Conservation (phyloP, 2,329 filamentous ascomycete species). For the Neodidymelliopsis sp. region DNA sequence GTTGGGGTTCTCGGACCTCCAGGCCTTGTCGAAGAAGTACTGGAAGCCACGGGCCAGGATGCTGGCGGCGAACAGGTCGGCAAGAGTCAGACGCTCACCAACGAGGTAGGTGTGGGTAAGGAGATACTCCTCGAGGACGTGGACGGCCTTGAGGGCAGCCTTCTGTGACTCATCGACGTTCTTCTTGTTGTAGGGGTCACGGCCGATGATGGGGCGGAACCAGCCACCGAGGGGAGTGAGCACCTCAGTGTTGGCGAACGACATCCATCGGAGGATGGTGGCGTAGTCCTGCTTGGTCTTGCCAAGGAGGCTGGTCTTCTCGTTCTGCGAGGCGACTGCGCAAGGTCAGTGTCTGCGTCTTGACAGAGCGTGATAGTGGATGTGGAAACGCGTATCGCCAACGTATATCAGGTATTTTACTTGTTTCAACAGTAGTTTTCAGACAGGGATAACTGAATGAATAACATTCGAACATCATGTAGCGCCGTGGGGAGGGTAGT, state of each 20-base stretch:
- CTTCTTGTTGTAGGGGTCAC: slow-evolving; percentile 97
- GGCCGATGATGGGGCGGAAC: slow-evolving; percentile 86
- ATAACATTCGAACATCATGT: slow-evolving; percentile 71
- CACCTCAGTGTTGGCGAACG: slow-evolving; percentile 91
- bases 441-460: slow-evolving; percentile 80
- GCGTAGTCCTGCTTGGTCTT: slow-evolving; percentile 99
- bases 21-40: slow-evolving; percentile 92
- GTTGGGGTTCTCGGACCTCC: slow-evolving; percentile 83
- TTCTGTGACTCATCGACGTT: slow-evolving; percentile 80
- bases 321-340: slow-evolving; percentile 96
- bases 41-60: slow-evolving; percentile 89
- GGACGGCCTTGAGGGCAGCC: slow-evolving; percentile 70
- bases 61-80: slow-evolving; percentile 84
- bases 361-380: slow-evolving; percentile 25
- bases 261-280: slow-evolving; percentile 98
- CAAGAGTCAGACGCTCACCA: slow-evolving; percentile 95
- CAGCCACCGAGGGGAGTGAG: slow-evolving; percentile 76
- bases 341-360: slow-evolving; percentile 41
- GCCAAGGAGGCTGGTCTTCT: slow-evolving; percentile 98
- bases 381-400: slow-evolving; percentile 1
- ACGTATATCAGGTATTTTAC: slow-evolving; percentile 79
- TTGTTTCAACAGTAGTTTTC: slow-evolving; percentile 88
- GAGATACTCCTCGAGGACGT: slow-evolving; percentile 85
- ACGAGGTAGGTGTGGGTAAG: slow-evolving; percentile 95
- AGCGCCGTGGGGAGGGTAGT: slow-evolving; percentile 35